Base-by-base conservation (phyloP, 2,329 filamentous ascomycete genomes). In the Ophiosphaerella herpotricha region DNA sequence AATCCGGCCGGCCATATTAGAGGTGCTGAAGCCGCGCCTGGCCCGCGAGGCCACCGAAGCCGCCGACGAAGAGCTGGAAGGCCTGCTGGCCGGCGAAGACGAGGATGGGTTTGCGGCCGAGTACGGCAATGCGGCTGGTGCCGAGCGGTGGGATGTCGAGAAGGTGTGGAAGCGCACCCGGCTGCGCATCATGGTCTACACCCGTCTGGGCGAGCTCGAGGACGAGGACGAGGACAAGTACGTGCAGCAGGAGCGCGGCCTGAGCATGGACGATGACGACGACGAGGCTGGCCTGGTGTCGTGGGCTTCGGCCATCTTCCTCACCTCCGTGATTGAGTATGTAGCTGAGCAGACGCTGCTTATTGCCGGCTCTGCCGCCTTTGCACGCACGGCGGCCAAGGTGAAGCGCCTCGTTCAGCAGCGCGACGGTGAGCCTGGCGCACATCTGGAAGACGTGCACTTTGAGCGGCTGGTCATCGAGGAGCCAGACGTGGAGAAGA, bases 111-210 rank as follows among this genome's bases (percentile, higher is more conserved):
- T 70, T 26, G 58, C 65, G 4, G 44, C 61, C 12, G 60, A 70
- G 32, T 43, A 59, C n/a, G 64, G 36, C 21, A 64, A 67, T 34
- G 56, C 57, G 7, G 57, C 26, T 29, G 11, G 26, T 8, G 6
- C 76, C 9, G 80, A 80, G 2, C 85, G 88, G 60, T 97, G 93
- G 85, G 91, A 97, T 70, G 78, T 96, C n/a, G 90, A 97, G 68
- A 81, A 92, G 48, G 87, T 92, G 14, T 99, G 94, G 92, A 97
- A 95, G 77, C 84, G 94, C 60, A 94, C 92, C 0, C 85, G 94
- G 46, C 77, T 99, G 64, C 85, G 94, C 53, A 96, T 94, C 72
- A 99, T 99, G 94, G 93, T 99, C 18, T 97, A 97, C 72, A 97
- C 92, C 7, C 92, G 94, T 7, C 79, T 99, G 6, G 94, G 94